These are phyloP conservation scores for Sapria himalayana DNA, from an alignment of 345 rosid genomes.

Conservation along the genomic window DNA sequence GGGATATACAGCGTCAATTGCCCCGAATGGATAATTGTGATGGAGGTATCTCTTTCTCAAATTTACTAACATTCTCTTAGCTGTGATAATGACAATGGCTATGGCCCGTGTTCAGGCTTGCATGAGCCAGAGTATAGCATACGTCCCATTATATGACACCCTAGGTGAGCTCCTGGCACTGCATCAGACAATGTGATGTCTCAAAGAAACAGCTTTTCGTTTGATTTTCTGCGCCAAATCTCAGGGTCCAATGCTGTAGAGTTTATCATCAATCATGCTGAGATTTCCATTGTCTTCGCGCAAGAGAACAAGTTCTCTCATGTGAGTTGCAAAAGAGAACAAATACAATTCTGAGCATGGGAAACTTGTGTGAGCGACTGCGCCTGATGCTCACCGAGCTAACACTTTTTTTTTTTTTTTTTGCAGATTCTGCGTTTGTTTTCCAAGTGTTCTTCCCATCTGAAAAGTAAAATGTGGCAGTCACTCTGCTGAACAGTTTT, in stretches of 20 bases:
- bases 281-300: conserved; percentile 54
- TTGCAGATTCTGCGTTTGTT: conserved; percentile 58
- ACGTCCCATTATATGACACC: conserved; percentile 72
- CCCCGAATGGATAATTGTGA: conserved; percentile 69
- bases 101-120: conserved; percentile 39
- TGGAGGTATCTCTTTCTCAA: conserved; percentile 34
- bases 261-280: conserved; percentile 84
- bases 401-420: too few species aligned
- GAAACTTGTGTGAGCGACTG: too few species aligned
- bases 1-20: conserved; percentile 82
- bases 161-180: too few species aligned
- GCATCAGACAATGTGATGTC: too few species aligned
- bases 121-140: conserved; percentile 49
- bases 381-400: too few species aligned
- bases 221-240: too few species aligned
- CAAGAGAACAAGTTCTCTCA: conserved; percentile 64
- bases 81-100: background rate
- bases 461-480: conserved; percentile 82
- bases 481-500: background rate
- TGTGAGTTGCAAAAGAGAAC: too few species aligned
- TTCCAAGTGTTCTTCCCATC: conserved; percentile 30
- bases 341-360: too few species aligned
- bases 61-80: background rate
- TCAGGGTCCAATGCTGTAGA: conserved; percentile 82
- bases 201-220: too few species aligned